Evolutionary conservation across 1,139 yeast species (phyloP).

Genomic region (Saccharomyces hybrid): DNA sequence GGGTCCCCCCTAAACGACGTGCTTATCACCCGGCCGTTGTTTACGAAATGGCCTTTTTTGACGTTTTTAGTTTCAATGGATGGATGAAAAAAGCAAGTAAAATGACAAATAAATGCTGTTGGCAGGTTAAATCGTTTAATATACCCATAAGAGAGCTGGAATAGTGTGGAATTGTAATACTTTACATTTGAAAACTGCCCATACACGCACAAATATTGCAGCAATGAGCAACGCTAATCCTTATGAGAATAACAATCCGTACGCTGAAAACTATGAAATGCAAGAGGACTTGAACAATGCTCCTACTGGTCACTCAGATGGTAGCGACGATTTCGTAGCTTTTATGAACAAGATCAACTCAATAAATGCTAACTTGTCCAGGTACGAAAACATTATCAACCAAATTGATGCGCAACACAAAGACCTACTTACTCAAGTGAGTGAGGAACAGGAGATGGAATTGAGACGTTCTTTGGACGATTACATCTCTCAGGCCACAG

Average conservation of each 20-base stretch:
- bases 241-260: conserved; percentile 12
- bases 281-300: conserved; percentile 10
- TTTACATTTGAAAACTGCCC: background rate
- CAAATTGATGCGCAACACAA: conserved; percentile 76
- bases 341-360: conserved; percentile 81
- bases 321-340: conserved; percentile 51
- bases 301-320: background rate
- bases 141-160: background rate
- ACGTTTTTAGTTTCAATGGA: background rate
- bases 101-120: background rate
- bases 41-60: background rate
- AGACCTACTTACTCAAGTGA: conserved; percentile 75
- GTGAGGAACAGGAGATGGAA: conserved; percentile 68
- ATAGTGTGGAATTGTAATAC: background rate
- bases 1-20: background rate
- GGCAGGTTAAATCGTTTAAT: background rate
- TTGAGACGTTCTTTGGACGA: conserved; percentile 71
- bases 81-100: background rate
- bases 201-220: background rate
- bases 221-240: conserved; percentile 17
- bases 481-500: conserved; percentile 68
- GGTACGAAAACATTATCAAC: conserved; percentile 69
- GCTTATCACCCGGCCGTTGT: background rate
- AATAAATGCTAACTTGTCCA: conserved; percentile 72
- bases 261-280: conserved; percentile 14